Conservation (phyloP, 805 yeast genomes). For the Yarrowia sp. region DNA sequence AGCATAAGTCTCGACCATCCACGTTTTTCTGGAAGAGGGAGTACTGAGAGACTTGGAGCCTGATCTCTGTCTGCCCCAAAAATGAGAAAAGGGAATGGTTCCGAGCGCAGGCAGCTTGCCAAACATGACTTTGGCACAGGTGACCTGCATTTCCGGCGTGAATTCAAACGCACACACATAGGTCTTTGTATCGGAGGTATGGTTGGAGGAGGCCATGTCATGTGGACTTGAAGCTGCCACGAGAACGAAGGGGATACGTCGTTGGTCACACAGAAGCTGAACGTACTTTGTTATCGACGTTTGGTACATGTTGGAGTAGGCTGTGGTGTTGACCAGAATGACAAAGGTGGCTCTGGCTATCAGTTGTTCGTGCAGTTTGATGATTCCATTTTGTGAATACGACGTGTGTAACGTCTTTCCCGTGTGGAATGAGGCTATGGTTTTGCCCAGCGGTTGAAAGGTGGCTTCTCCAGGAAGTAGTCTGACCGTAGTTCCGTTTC, state of each 20-base stretch:
- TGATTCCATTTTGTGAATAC: constrained; percentile 51
- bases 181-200: constrained; percentile 43
- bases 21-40: not conserved
- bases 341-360: constrained; percentile 51
- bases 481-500: not conserved
- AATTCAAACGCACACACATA: constrained; percentile 62
- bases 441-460: not conserved
- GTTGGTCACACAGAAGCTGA: constrained; percentile 50
- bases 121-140: constrained; percentile 51
- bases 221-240: constrained; percentile 63
- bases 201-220: constrained; percentile 53
- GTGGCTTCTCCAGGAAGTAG: constrained; percentile 10
- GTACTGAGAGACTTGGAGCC: not conserved
- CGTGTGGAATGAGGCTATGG: constrained; percentile 32
- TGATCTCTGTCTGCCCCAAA: not conserved
- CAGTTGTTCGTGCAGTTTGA: constrained; percentile 52
- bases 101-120: constrained; percentile 54
- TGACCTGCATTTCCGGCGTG: constrained; percentile 49
- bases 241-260: constrained; percentile 51
- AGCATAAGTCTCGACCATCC: constrained; percentile 4
- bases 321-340: constrained; percentile 49
- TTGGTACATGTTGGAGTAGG: constrained; percentile 58
- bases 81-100: constrained; percentile 43
- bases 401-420: constrained; percentile 56
- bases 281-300: constrained; percentile 59